Evolutionary conservation across 441 rosid species (phyloP), one percentile per base, ranked within the genome.

Genomic region (Mallotus japonicus): DNA sequence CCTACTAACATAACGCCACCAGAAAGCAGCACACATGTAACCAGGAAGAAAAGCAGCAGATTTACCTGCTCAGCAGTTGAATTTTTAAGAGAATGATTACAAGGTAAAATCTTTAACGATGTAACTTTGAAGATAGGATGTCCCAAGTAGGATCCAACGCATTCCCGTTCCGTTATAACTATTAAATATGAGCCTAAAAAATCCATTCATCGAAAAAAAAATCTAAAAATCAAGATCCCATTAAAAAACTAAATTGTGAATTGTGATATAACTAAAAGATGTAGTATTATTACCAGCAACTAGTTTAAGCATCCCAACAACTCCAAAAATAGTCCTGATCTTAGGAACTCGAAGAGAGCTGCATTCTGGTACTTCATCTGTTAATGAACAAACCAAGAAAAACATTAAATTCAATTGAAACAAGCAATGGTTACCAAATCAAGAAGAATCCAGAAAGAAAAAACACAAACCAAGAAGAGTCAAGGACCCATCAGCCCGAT

Each of bases 271-370:
- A 22, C 40, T 37, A 68, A 37, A 65, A 15, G 42, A 62, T 8
- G 28, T 10, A 42, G 37, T 69, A 14, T 62, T 78, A 90, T 44
- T n/a, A 54, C 98, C 98, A 78, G 98, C 98, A 17, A 96, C 82
- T 44, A 96, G 98, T 89, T 90, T 96, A 55, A 96, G 82, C 93
- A 96, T 85, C 68, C 99, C 99, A 69, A 89, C 87, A 12, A 96
- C 85, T 49, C 99, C 98, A 66, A 80, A 93, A 70, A 96, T 84
- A 8, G 89, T 75, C 73, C 70, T 84, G 80, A 96, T 90, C 79
- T 89, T 96, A 28, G 99, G 99, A 24, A 90, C 97, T 10, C 98
- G 94, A 79, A 93, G 66, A 19, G 92, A 81, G 70, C 78, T 79
- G 78, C 90, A 83, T 76, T 87, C 95, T 6, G 98, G 91, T 71